phyloP scores from a whole-genome alignment of 148 eudicot genomes.

The Spergularia marina region DNA sequence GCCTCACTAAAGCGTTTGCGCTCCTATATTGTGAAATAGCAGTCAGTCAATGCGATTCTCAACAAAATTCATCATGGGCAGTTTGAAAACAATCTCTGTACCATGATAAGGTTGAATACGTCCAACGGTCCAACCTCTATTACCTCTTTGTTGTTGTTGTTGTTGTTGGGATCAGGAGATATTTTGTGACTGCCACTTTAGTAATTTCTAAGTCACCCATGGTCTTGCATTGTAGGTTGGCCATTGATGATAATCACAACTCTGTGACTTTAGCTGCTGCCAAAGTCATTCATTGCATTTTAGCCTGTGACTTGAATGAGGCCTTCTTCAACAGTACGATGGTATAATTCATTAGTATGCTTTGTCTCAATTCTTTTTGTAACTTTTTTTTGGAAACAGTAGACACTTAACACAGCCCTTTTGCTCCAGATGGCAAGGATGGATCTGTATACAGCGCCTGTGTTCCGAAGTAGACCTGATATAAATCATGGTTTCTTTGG shows the following conservation, averaged over 20 bases:
- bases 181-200: neutral
- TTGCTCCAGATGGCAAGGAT: slow-evolving; percentile 51
- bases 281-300: slow-evolving; percentile 61
- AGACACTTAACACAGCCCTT: neutral
- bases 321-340: slow-evolving; percentile 46
- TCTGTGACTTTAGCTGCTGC: slow-evolving; percentile 83
- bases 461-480: slow-evolving; percentile 84
- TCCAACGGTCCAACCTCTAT: too few relatives aligned
- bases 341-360: slow-evolving; percentile 8
- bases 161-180: neutral
- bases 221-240: slow-evolving; percentile 49
- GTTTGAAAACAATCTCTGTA: too few relatives aligned
- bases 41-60: too few relatives aligned
- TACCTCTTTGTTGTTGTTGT: too few relatives aligned
- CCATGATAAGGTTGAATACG: too few relatives aligned
- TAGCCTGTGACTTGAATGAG: slow-evolving; percentile 73
- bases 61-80: too few relatives aligned
- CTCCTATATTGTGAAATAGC: too few relatives aligned
- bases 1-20: too few relatives aligned
- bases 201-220: neutral
- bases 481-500: slow-evolving; percentile 71
- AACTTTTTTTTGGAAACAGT: neutral
- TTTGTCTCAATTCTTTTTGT: neutral
- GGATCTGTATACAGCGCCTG: slow-evolving; percentile 72
- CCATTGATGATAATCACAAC: slow-evolving; percentile 84